Evolutionary conservation across 768 basidiomycete species (phyloP).

Genomic region (Suillus hirtellus): DNA sequence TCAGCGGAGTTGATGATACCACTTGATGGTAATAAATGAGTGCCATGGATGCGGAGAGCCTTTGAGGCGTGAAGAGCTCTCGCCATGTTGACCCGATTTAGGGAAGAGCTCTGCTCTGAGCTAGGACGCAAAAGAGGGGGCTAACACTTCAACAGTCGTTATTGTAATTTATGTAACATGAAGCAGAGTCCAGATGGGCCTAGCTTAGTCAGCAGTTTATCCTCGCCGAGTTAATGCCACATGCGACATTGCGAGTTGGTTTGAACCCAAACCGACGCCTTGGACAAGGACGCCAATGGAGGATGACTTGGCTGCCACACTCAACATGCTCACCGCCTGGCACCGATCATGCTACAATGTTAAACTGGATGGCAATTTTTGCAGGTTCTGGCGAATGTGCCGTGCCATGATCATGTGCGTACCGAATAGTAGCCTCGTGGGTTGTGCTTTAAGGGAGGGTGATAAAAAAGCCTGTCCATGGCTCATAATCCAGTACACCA

Average conservation of each 20-base stretch:
- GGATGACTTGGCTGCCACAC: background rate
- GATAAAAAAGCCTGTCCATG: background rate
- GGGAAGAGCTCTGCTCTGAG: too few species aligned
- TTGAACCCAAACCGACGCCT: background rate
- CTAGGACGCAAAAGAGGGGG: too few species aligned
- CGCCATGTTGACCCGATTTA: too few species aligned
- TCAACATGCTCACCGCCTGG: background rate
- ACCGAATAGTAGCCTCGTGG: slow-evolving; percentile 1
- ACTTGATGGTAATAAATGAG: too few species aligned
- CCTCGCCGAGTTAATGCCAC: too few species aligned
- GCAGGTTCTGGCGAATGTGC: too few species aligned
- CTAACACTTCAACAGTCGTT: too few species aligned
- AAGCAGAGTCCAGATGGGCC: slow-evolving; percentile 18
- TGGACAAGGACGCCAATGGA: background rate
- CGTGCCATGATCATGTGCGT: background rate
- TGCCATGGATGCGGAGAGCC: too few species aligned
- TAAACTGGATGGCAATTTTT: background rate
- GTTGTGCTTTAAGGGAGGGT: background rate
- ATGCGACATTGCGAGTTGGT: too few species aligned
- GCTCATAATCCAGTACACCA: background rate
- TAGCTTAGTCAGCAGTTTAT: slow-evolving; percentile 24
- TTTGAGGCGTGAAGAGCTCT: too few species aligned
- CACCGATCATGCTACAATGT: background rate
- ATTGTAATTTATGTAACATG: too few species aligned
- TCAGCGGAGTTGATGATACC: too few species aligned